Conservation (phyloP, 768 basidiomycete species). For the Sarcodon sp. region DNA sequence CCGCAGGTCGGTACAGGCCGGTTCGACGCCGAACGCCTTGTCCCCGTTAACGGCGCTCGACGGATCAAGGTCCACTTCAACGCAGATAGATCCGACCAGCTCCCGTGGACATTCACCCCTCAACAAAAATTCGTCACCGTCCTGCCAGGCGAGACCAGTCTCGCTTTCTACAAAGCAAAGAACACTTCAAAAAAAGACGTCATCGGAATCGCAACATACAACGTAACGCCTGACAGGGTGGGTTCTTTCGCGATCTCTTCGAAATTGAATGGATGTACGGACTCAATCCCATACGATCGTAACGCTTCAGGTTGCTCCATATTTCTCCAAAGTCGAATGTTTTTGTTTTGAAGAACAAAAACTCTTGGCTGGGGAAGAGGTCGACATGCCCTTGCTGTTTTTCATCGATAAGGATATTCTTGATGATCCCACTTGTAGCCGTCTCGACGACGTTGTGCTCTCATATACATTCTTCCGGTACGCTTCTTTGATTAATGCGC, state of each 20-base stretch:
- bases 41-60: slow-evolving; percentile 52
- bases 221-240: slow-evolving; percentile 96
- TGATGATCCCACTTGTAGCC: slow-evolving; percentile 81
- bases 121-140: slow-evolving; percentile 86
- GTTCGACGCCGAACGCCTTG: slow-evolving; percentile 76
- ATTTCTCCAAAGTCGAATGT: slow-evolving; percentile 98
- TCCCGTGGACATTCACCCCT: slow-evolving; percentile 91
- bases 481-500: slow-evolving; percentile 11
- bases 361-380: slow-evolving; percentile 87
- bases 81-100: slow-evolving; percentile 75
- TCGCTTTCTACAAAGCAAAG: slow-evolving; percentile 93
- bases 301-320: slow-evolving; percentile 75
- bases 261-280: background rate
- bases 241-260: slow-evolving; percentile 13
- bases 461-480: slow-evolving; percentile 98
- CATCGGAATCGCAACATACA: slow-evolving; percentile 98
- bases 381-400: slow-evolving; percentile 96
- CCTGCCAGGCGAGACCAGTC: slow-evolving; percentile 87
- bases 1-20: slow-evolving; percentile 81
- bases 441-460: slow-evolving; percentile 83
- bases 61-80: slow-evolving; percentile 95
- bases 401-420: slow-evolving; percentile 97
- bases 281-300: background rate
- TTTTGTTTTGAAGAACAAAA: slow-evolving; percentile 99
- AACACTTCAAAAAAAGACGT: slow-evolving; percentile 79